Conservation (phyloP, 108 stramenopile genomes). For the Hondaea fermentalgiana region DNA sequence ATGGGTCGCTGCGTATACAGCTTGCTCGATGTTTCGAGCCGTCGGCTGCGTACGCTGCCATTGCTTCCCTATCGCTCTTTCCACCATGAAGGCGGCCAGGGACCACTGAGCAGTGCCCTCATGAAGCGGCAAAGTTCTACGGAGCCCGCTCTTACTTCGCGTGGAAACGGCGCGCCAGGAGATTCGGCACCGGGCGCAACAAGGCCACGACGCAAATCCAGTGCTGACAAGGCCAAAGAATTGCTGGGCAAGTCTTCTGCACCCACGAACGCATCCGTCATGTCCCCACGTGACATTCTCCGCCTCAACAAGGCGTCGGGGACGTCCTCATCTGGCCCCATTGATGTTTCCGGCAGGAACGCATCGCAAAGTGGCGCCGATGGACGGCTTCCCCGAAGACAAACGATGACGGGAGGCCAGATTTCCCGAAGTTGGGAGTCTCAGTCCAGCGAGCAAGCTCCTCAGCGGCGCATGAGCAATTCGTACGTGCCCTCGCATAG, state of each 20-base stretch:
- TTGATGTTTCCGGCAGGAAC: neutral
- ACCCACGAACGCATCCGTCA: neutral
- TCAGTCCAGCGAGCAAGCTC: too few relatives aligned
- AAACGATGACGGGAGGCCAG: too few relatives aligned
- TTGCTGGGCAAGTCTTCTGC: too few relatives aligned
- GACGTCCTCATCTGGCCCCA: neutral
- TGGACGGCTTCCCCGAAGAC: too few relatives aligned
- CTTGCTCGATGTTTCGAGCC: neutral
- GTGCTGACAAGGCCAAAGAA: too few relatives aligned
- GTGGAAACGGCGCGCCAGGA: neutral
- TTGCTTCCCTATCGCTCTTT: conserved; percentile 5
- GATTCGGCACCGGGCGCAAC: neutral
- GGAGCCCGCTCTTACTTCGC: neutral
- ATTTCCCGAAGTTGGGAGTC: too few relatives aligned
- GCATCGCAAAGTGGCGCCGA: too few relatives aligned
- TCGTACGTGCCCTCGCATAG: conserved; percentile 13
- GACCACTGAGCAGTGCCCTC: neutral
- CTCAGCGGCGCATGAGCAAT: neutral
- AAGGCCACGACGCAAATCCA: too few relatives aligned
- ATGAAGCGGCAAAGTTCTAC: neutral
- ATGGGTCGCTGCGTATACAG: neutral
- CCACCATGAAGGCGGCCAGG: neutral
- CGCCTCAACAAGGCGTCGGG: neutral
- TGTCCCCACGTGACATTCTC: neutral
- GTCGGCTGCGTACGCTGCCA: neutral